Evolutionary conservation across 257 asterid species (phyloP), one percentile per base, ranked within the genome.

Genomic region (Jaltomata sinuosa): DNA sequence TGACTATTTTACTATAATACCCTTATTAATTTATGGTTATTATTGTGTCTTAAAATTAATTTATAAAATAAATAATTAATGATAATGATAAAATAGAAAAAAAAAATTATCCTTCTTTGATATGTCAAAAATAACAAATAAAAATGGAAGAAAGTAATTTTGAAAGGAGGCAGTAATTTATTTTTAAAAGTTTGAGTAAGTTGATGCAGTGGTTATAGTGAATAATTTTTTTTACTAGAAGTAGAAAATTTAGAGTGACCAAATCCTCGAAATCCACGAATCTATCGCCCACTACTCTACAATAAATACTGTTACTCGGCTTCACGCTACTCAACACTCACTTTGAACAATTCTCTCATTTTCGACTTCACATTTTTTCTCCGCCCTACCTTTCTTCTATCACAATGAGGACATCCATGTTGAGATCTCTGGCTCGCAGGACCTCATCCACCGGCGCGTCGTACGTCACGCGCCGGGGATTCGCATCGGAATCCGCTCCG

Each of bases 401-500:
- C 25, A 19, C 61, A 81, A 90, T 90, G 93, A 90, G 85, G 62
- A 61, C 88, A 29, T 79, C 90, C 15, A 79, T 90, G 90, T 83
- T 92, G 92, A 89, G 88, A 89, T 89, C 92, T 54, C 61, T 84
- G n/a, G 59, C 89, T 55, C 87, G 74, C 84, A 83, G 88, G 85
- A 84, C 83, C 85, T 12, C 86, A 54, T 4, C 83, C 53, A 38
- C 88, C 38, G 78, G 85, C 0, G 54, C 83, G 18, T 25, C 85
- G 22, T 15, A 32, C 31, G 27, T 65, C 61, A 21, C 79, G 84
- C 82, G 87, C 82, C 92, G 95, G n/a, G 88, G 87, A 11, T 91
- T 90, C 85, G 42, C 94, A 8, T 87, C 97, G 45, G 90, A 74
- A n/a, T 12, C 97, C 50, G 86, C 88, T 14, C 93, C 91, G 50